A percentile compares a stretch with the other conserved stretches of the same genome.
Conservation (phyloP, 768 basidiomycete species). For the Tricholoma furcatifolium region DNA sequence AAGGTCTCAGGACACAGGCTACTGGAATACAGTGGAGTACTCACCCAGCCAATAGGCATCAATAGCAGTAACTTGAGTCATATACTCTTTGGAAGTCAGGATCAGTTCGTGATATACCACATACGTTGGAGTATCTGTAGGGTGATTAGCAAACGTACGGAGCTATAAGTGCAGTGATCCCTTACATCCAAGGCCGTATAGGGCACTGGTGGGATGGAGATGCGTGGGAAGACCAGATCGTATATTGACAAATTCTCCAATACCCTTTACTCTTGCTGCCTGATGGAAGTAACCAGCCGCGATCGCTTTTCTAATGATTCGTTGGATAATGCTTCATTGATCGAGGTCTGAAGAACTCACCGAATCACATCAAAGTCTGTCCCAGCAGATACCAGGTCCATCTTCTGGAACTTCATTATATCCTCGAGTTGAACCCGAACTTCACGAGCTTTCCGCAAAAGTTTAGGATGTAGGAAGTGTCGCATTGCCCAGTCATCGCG, state of each 20-base stretch:
- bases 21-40: constrained; percentile 16
- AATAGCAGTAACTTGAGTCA: constrained; percentile 98
- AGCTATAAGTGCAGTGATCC: constrained; percentile 12
- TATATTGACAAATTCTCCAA: constrained; percentile 98
- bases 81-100: constrained; percentile 94
- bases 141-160: constrained; percentile 9
- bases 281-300: constrained; percentile 99
- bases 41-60: constrained; percentile 97
- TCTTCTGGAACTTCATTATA: constrained; percentile 99
- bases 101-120: constrained; percentile 97
- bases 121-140: constrained; percentile 88
- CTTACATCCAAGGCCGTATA: constrained; percentile 95
- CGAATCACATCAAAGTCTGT: constrained; percentile 92
- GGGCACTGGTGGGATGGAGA: constrained; percentile 92
- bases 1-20: constrained; percentile 1
- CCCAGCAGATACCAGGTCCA: constrained; percentile 87
- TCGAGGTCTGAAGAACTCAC: constrained; percentile 26
- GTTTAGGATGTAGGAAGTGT: constrained; percentile 96
- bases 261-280: constrained; percentile 96
- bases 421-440: constrained; percentile 95
- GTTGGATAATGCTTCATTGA: not conserved
- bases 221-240: constrained; percentile 94
- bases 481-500: constrained; percentile 94
- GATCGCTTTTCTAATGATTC: constrained; percentile 78
- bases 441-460: constrained; percentile 92